phyloP scores from a whole-genome alignment of 768 basidiomycete genomes.

The Phlegmacium glaucopus region DNA sequence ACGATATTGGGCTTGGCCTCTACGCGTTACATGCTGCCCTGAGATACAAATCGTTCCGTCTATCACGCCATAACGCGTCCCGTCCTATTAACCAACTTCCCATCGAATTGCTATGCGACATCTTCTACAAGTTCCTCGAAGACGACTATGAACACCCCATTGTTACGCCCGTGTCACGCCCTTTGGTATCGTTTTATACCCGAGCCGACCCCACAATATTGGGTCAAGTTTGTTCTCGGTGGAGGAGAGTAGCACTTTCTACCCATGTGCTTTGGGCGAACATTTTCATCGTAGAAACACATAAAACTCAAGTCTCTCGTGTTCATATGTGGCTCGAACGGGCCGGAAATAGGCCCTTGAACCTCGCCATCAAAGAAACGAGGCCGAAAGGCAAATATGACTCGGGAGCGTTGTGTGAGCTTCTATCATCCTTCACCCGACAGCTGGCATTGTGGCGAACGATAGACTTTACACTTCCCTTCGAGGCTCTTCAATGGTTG shows the following conservation, averaged over 20 bases:
- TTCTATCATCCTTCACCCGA: constrained; percentile 8
- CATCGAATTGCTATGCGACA: too few relatives aligned
- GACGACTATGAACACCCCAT: too few relatives aligned
- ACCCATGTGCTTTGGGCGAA: constrained; percentile 14
- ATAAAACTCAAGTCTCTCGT: constrained; percentile 1
- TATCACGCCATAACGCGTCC: too few relatives aligned
- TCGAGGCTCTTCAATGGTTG: background rate
- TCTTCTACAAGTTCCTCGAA: too few relatives aligned
- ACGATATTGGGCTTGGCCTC: background rate
- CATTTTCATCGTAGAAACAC: constrained; percentile 9
- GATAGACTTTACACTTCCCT: background rate
- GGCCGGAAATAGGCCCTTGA: constrained; percentile 7
- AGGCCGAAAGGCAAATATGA: background rate
- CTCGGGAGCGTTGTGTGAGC: background rate
- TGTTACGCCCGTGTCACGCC: background rate
- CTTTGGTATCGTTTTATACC: background rate
- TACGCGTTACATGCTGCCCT: too few relatives aligned
- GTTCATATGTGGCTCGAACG: constrained; percentile 13
- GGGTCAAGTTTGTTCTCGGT: constrained; percentile 17
- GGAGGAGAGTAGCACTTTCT: too few relatives aligned
- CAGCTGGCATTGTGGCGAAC: background rate
- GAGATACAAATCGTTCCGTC: too few relatives aligned
- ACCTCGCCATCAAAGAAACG: constrained; percentile 1
- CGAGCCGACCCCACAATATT: constrained; percentile 10
- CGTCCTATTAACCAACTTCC: too few relatives aligned